Evolutionary conservation across 2,329 filamentous ascomycete genomes (phyloP), one percentile per base, ranked within the genome.

Genomic region (Stachybotrys chlorohalonatus): DNA sequence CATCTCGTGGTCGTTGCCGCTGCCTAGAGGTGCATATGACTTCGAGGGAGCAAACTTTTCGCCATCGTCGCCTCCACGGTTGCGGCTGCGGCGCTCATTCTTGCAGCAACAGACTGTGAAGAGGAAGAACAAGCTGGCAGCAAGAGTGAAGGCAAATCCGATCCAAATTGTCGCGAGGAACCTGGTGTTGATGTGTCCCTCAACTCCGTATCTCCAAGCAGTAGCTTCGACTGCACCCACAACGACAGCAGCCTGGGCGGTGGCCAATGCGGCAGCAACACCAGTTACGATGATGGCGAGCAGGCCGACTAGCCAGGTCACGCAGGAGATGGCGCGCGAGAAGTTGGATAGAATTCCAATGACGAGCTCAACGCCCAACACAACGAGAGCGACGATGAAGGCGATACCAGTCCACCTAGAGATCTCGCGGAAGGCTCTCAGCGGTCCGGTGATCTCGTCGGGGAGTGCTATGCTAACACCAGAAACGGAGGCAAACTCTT

Each of bases 261-360:
- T 95, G 7, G 90, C 80, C 55, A 93, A 84, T 32, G 83, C 73
- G 2, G 90, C 87, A 46, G 86, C 84, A 54, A 77, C 83, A 64
- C 89, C 69, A 42, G 78, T 72, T 39, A 76, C 69, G 47, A 73
- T 58, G 49, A 75, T 73, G 66, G 87, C 78, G 65, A 92, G 73
- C 49, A 80, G 75, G 24, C 88, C 84, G 57, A 94, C 74, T 57
- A 97, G 74, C 70, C 87, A 95, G 48, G 90, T 95, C 56, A 90
- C 72, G 70, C 94, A 89, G 53, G 88, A 91, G 52, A 93, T 84
- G 74, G 83, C 85, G 60, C 90, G 84, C 57, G 86, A 90, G 81
- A 86, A 95, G 70, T 89, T 87, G 59, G 91, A 87, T 59, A 93
- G 86, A 66, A 95, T 75, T 58, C 92, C 92, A 50, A 95, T 74